Percentiles rank a stretch among this genome's conserved stretches.
phyloP scores from a whole-genome alignment of 75 land plant species.

The Adiantum capillusveneris region DNA sequence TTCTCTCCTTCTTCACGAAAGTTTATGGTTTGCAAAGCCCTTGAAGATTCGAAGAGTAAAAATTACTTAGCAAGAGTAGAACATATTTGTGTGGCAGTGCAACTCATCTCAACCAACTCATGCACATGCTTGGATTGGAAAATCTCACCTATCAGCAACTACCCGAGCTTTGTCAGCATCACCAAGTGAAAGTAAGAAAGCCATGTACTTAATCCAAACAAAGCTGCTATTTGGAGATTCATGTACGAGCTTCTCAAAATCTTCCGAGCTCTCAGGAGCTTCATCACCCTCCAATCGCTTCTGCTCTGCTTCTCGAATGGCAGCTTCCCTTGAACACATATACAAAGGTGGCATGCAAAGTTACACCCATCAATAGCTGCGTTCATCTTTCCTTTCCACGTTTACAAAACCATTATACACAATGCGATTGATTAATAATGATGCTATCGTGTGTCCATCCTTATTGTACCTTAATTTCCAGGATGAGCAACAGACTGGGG shows the following conservation, averaged over 20 bases:
- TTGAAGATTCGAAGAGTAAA: conserved; percentile 11
- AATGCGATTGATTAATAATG: no score
- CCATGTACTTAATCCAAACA: conserved; percentile 97
- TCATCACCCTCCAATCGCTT: conserved; percentile 43
- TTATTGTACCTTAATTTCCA: no score
- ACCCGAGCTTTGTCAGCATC: conserved; percentile 86
- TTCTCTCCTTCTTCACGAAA: conserved; percentile 84
- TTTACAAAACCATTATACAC: no score
- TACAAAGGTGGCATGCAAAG: no score
- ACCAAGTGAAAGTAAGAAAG: conserved; percentile 50
- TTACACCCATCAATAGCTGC: no score
- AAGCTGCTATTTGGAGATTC: conserved; percentile 90
- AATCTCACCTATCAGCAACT: conserved; percentile 84
- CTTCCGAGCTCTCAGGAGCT: conserved; percentile 68
- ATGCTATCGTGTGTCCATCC: no score
- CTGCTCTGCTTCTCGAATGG: conserved; percentile 78
- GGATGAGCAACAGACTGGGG: no score
- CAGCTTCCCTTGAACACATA: conserved; percentile 54
- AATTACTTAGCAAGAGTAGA: no score
- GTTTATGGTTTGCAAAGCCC: conserved; percentile 93
- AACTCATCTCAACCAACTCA: no score
- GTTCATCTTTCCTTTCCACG: no score
- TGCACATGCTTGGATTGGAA: no score
- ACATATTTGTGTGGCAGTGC: no score
- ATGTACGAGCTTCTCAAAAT: conserved; percentile 79